These are phyloP conservation scores for Malassezia psittaci DNA, from an alignment of 1,284 basidiomycete genomes.

Conservation along the genomic window DNA sequence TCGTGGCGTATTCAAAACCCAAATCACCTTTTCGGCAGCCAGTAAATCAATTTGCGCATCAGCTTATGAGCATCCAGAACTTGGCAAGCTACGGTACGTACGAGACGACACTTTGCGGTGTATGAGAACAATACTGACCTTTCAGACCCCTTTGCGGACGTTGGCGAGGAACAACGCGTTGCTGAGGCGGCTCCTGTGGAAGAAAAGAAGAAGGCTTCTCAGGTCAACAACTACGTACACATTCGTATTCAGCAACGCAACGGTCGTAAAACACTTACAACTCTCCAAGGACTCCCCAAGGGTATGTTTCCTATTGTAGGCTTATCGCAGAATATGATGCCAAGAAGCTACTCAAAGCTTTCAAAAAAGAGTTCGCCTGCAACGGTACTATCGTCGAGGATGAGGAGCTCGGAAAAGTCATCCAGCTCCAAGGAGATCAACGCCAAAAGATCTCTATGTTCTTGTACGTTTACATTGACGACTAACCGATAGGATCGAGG, in stretches of 20 bases:
- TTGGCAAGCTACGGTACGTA: constrained; percentile 44
- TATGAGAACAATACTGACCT: not conserved
- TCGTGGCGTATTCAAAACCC: too few species aligned
- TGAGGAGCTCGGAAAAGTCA: constrained; percentile 91
- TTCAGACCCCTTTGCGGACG: constrained; percentile 47
- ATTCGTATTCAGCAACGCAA: constrained; percentile 89
- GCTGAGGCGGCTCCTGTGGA: constrained; percentile 19
- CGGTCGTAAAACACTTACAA: constrained; percentile 97
- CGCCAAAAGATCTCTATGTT: constrained; percentile 66
- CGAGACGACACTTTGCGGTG: not conserved
- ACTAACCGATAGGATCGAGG: constrained; percentile 25
- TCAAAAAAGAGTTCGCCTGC: constrained; percentile 99
- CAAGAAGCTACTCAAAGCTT: constrained; percentile 96
- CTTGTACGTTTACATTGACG: constrained; percentile 20
- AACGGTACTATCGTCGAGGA: constrained; percentile 96
- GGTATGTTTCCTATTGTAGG: constrained; percentile 52
- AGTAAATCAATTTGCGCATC: not conserved
- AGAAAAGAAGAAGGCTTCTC: constrained; percentile 27
- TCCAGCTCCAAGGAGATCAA: constrained; percentile 98
- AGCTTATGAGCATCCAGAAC: constrained; percentile 48
- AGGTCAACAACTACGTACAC: constrained; percentile 49
- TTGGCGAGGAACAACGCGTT: constrained; percentile 33
- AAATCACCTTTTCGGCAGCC: too few species aligned
- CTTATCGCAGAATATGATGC: constrained; percentile 73
- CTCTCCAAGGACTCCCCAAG: constrained; percentile 88